These are phyloP conservation scores for Coniella lustricola DNA, from an alignment of 2,329 filamentous ascomycete genomes.

Conservation along the genomic window DNA sequence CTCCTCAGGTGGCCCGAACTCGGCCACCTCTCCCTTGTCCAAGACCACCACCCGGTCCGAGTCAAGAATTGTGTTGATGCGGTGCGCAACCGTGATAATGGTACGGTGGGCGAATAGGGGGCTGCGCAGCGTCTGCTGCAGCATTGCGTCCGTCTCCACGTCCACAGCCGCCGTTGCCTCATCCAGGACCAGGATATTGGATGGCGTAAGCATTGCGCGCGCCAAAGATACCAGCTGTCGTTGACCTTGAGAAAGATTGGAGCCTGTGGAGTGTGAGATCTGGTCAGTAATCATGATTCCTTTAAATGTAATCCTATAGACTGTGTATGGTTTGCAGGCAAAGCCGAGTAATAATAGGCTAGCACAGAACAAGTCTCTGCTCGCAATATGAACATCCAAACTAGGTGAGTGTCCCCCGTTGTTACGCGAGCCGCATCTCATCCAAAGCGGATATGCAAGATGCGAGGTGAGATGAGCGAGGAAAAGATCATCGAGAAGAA, in stretches of 20 bases:
- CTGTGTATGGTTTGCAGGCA: too few relatives aligned
- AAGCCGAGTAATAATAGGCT: too few relatives aligned
- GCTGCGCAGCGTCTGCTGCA: slow-evolving; percentile 57
- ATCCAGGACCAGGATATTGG: slow-evolving; percentile 93
- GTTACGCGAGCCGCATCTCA: slow-evolving; percentile 5
- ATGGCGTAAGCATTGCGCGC: slow-evolving; percentile 86
- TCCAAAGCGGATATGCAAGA: slow-evolving; percentile 7
- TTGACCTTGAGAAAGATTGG: slow-evolving; percentile 92
- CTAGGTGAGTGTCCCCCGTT: background rate
- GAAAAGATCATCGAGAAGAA: too few relatives aligned
- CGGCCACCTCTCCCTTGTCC: slow-evolving; percentile 80
- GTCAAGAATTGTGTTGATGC: slow-evolving; percentile 93
- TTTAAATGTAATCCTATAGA: too few relatives aligned
- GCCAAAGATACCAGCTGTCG: slow-evolving; percentile 90
- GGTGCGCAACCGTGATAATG: slow-evolving; percentile 96
- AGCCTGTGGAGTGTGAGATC: slow-evolving; percentile 47
- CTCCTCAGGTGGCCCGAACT: slow-evolving; percentile 81
- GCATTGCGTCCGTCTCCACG: slow-evolving; percentile 60
- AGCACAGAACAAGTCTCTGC: too few relatives aligned
- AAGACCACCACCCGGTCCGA: slow-evolving; percentile 88
- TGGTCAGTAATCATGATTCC: slow-evolving; percentile 15
- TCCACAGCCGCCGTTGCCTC: slow-evolving; percentile 82
- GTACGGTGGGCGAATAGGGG: slow-evolving; percentile 79
- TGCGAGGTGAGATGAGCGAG: background rate
- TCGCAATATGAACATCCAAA: background rate